Base-by-base conservation (phyloP, 352 stramenopile genomes). In the Globisporangium echinulatum region DNA sequence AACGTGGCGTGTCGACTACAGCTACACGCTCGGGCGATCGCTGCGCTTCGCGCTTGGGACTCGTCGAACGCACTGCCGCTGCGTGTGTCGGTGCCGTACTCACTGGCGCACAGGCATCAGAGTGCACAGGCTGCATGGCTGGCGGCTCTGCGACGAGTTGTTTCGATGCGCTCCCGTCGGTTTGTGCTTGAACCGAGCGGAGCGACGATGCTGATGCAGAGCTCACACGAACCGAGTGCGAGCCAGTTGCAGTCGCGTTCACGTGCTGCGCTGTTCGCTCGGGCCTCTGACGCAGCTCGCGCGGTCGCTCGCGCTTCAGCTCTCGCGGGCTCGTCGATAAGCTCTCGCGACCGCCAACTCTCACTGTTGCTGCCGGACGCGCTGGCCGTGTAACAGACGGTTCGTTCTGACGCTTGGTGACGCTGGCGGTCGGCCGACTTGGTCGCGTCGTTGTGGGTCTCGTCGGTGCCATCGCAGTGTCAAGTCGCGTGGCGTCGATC, bases 221-320 rank as follows among this genome's bases (percentile, higher is more conserved):
- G 25, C 25, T 33, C 25, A 2, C 25, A 33, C 25, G 25, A 33
- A 1, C 25, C 25, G 25, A 33, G 7, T 17, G 43, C 43, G 43
- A 48, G 11, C 43, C 11, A 13, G 40, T 44, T 8, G 40, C 40
- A 4, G 7, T 4, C 7, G 40, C 40, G 40, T 5, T 13, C 7
- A 44, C 11, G 40, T 44, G 40, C 40, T 44, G 7, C 11, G 6
- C 42, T 37, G 36, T 9, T 33, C 42, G 48, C 11, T 54, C 40
- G 11, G 48, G 43, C 42, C 52, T 56, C 38, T 51, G 11, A 7
- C 61, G 61, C 46, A 66, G 25, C 14, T 66, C 61, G 8, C 43
- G 54, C 3, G 63, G 62, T 14, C 48, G 58, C 33, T 61, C 54
- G 5, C 58, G 62, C 14, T 54, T 53, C 51, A 55, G 11, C 10